Evolutionary conservation across 805 yeast genomes (phyloP), one percentile per base, ranked within the genome.

Genomic region (Candida manassasensis): DNA sequence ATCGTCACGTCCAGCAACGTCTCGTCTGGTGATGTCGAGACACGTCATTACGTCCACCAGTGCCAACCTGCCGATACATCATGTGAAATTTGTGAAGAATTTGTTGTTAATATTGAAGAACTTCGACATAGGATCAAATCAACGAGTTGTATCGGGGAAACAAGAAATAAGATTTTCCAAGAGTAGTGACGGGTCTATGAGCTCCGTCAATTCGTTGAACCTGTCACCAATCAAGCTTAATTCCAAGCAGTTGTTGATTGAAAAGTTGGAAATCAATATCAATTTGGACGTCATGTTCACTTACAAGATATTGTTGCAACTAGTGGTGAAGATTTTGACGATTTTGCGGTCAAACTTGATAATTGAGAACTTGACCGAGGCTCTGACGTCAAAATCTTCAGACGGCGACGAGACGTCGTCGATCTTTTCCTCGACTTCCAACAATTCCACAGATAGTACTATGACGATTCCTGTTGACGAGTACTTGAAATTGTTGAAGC

Each of bases 261-360:
- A 67, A 38, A 67, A 67, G 46, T 49, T 67, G 27, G 73, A 67
- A 40, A 62, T 67, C 31, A 67, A 66, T 38, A 66, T 67, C 29
- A 45, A 53, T 19, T 51, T 67, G 34, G 73, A 67, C 42, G 55
- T 50, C 14, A 43, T 67, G 27, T 67, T 67, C 42, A 61, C 62
- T 6, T 59, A 53, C 47, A 64, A 61, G 42, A 57, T 57, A 30
- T 47, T 61, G 31, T 43, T 66, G 19, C 49, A 55, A 41, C 40
- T 67, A 25, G 34, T 66, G 3, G 34, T 52, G 11, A 47, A 45
- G 35, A 50, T 66, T 19, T 56, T 53, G 29, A 42, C 42, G 12
- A 52, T 53, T 7, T 37, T 67, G 14, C 44, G 48, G 35, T 40
- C 41, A n/a, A 63, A 57, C 47, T 32, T 60, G 29, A 29, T 38